These are phyloP conservation scores for Aspergillus conjunctus DNA, from an alignment of 495 filamentous ascomycete species.

Conservation along the genomic window DNA sequence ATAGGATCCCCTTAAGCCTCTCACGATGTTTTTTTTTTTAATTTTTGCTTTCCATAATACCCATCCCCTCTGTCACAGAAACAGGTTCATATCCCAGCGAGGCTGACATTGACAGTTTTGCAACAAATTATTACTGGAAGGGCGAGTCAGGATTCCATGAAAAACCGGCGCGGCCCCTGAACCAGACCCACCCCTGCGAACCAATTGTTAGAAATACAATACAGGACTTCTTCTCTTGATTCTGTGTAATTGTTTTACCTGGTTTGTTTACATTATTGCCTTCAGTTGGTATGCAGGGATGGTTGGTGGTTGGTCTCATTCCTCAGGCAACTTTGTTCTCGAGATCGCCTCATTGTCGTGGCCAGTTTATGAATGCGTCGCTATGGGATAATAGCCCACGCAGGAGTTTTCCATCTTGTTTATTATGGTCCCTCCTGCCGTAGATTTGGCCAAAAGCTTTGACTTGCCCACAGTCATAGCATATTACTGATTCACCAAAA, in stretches of 20 bases:
- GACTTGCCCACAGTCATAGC: too few relatives aligned
- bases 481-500: too few relatives aligned
- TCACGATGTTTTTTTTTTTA: not conserved
- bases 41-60: not conserved
- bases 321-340: constrained; percentile 11
- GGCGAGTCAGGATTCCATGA: constrained; percentile 21
- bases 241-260: constrained; percentile 10
- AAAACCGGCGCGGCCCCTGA: constrained; percentile 27
- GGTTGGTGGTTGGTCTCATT: constrained; percentile 14
- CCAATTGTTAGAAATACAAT: constrained; percentile 6
- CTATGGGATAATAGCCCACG: constrained; percentile 10
- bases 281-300: constrained; percentile 26
- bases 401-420: not conserved
- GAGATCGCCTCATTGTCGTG: constrained; percentile 9
- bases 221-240: not conserved
- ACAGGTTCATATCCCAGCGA: not conserved
- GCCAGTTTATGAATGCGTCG: constrained; percentile 23
- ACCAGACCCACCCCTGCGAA: constrained; percentile 15
- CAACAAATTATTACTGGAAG: constrained; percentile 18
- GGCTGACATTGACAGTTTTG: constrained; percentile 7
- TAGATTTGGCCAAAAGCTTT: too few relatives aligned
- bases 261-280: constrained; percentile 17
- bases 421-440: not conserved
- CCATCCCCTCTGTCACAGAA: not conserved
- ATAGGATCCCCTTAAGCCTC: not conserved